Percentiles rank a stretch among this genome's conserved stretches.
Conservation (phyloP, 768 basidiomycete genomes). For the Clitopilus hobsonii region DNA sequence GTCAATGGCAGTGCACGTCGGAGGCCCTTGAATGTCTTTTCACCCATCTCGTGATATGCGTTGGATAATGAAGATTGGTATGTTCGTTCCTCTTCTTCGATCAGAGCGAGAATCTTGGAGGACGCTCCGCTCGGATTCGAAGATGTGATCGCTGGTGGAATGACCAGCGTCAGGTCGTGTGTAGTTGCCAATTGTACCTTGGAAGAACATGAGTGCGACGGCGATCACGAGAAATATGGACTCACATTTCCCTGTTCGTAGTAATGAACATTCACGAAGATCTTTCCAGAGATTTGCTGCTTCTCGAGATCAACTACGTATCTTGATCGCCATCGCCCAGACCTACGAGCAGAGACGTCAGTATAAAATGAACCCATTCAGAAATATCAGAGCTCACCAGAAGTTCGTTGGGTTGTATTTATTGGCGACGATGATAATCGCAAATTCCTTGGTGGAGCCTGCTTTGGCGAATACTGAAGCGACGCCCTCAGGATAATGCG, state of each 20-base stretch:
- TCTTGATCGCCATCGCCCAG: conserved; percentile 91
- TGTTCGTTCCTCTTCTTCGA: conserved; percentile 73
- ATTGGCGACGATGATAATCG: conserved; percentile 87
- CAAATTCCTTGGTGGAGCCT: conserved; percentile 42
- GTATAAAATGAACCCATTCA: background rate
- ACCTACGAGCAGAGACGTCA: conserved; percentile 44
- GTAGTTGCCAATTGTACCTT: conserved; percentile 91
- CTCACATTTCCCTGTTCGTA: conserved; percentile 95
- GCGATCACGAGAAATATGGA: background rate
- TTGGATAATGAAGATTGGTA: conserved; percentile 80
- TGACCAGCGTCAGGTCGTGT: conserved; percentile 59
- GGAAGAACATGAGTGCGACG: background rate
- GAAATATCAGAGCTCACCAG: conserved; percentile 51
- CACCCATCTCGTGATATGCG: conserved; percentile 84
- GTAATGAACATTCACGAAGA: conserved; percentile 88
- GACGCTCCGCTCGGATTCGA: conserved; percentile 41
- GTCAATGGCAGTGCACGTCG: conserved; percentile 90
- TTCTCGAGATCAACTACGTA: conserved; percentile 70
- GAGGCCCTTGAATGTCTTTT: conserved; percentile 90
- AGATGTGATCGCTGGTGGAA: conserved; percentile 49
- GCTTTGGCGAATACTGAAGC: conserved; percentile 62
- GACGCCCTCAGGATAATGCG: conserved; percentile 84
- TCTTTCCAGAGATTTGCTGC: conserved; percentile 61
- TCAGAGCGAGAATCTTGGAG: conserved; percentile 73
- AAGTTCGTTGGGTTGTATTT: conserved; percentile 93